Base-by-base conservation (phyloP, 1,284 basidiomycete species). In the Tilletia horrida region DNA sequence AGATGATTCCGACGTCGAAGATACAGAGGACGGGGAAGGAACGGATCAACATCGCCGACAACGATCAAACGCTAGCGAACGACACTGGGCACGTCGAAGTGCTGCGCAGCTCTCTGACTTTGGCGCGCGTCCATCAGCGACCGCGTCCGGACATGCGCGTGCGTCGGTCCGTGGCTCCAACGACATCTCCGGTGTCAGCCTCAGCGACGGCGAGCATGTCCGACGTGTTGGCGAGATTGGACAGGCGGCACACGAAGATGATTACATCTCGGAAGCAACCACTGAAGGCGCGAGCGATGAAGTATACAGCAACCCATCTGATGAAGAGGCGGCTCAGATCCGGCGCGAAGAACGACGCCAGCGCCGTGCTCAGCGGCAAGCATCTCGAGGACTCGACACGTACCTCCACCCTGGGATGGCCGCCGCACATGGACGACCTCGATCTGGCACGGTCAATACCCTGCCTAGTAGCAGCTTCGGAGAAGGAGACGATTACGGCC, bases 271-370 rank as follows among this genome's bases (percentile, higher is more conserved):
- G 13, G 55, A 59, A 13, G 55, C 31, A 7, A 59, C 55, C 16
- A 59, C 55, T 1, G 55, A 59, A 40, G 55, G 55, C 27, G 55
- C 55, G 9, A 59, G 73, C 2, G 73, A 73, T 52, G 75, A 73
- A 63, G 69, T 71, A 43, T 78, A 67, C 68, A 76, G 75, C 71
- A 78, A 78, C 47, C 76, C 76, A 1, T 78, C 76, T 0, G 76
- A 78, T 43, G 75, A 77, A 52, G 77, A 77, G 50, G 73, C 70
- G 1, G 76, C 76, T 13, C 67, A 72, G 11, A 64, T 73, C 42
- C 71, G 69, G 62, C 65, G 74, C 3, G 67, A 66, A 29, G 27
- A 74, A 42, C 69, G 73, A 11, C 63, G 73, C 25, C 69, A 71
- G 62, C 67, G 63, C 35, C 69, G 71, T 27, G 71, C 73, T 1